Base-by-base conservation (phyloP, 208 protist genomes). In the Crithidia brevicula region DNA sequence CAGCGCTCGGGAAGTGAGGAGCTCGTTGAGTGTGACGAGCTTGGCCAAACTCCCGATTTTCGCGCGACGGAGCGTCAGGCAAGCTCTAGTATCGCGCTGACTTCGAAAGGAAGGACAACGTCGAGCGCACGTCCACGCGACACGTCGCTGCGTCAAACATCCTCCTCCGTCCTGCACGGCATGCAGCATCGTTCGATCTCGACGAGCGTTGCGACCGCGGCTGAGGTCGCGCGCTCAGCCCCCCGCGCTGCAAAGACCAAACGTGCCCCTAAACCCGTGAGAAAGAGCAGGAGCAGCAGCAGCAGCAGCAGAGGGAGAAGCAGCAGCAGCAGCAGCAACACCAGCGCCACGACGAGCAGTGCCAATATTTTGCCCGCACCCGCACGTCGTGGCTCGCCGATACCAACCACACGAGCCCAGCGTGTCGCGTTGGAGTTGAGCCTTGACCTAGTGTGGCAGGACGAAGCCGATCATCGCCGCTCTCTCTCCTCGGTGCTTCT, bases 381-480 rank as follows among this genome's bases (percentile, higher is more conserved):
- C 15, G n/a, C 46, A 11, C 49, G 49, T 20, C 22, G 25, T 2
- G 25, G 11, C 49, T 20, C 36, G 13, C 38, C 33, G 4, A 18
- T 25, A 6, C 36, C 20, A 31, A 25, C 34, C 22, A n/a, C 20
- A 47, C 59, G 68, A 8, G 30, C 57, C 33, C 60, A 61, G 25
- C 60, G 59, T 40, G 13, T 72, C 0, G 70, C 50, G 13, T 33
- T 76, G 4, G 64, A 81, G 50, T 45, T 81, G 20, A 53, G 61
- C 20, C 59, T 70, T 18, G 25, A 28, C 7, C 61, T 56, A 1
- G 25, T 91, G 23, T 36, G 80, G 65, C 47, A 77, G 22, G 73
- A 80, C 54, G 89, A 92, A 62, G 72, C 47, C 13, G 64, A 46
- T 40, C 38, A 54, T 5, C 84, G 86, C 15, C 62, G 27, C 20